Evolutionary conservation across 768 basidiomycete genomes (phyloP), one percentile per base, ranked within the genome.

Genomic region (Bullera alba): DNA sequence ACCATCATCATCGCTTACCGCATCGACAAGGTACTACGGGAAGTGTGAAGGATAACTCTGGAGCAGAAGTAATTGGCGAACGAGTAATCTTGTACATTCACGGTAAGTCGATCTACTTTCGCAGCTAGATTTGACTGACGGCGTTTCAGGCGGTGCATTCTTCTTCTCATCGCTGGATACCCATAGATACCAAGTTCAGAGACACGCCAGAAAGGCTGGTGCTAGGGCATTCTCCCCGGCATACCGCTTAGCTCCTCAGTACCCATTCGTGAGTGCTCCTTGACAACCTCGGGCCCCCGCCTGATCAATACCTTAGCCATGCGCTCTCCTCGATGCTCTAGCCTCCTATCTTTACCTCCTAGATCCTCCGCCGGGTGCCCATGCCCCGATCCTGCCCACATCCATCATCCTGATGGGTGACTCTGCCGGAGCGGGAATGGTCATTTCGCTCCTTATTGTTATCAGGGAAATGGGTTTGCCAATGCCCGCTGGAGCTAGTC

Each of bases 81-180:
- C 46, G 67, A 16, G 64, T 70, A 3, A 69, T 74, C 22, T 48
- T 74, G 22, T 74, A 74, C 48, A 65, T 74, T 4, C 73, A 74
- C 46, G 73, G 72, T 64, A 17, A 35, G 65, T 51, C 21, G 7
- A 14, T 12, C 12, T 43, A 10, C 12, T 21, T 21, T 2, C 17
- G 3, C 35, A 25, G 26, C 6, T 12, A n/a, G 7, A 7, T 21
- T n/a, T 10, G 32, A 5, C 4, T 17, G 47, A 21, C 30, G 28
- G 23, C 42, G n/a, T 23, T 23, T 22, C 28, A 67, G 70, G 70
- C 17, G 73, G 73, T 7, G 73, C 73, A 0, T 71, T 69, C 63
- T 73, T 72, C 65, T 74, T 72, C 62, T 67, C 65, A 4, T 65
- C 67, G n/a, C 57, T 74, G 41, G 70, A 74, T 41, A 74, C 73